Evolutionary conservation across 148 eudicot species (phyloP).

Genomic region (Rhododendron ovatum): DNA sequence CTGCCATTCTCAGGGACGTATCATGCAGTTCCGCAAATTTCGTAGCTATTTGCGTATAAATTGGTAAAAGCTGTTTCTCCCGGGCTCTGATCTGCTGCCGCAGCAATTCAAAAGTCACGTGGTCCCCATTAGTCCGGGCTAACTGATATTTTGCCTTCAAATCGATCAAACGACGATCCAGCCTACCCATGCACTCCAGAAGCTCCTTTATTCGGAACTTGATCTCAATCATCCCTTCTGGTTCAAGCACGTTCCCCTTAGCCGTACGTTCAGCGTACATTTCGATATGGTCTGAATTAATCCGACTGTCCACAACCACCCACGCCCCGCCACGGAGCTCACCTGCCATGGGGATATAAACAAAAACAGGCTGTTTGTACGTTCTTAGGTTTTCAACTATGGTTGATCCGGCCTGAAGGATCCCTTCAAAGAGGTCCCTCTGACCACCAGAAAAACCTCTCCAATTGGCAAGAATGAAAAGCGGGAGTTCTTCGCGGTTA

Average conservation of each 20-base stretch:
- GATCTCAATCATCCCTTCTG: constrained; percentile 95
- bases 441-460: constrained; percentile 99
- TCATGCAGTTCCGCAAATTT: constrained; percentile 95
- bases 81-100: constrained; percentile 67
- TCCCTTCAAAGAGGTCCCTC: constrained; percentile 96
- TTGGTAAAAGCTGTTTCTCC: constrained; percentile 81
- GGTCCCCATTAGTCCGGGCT: constrained; percentile 35
- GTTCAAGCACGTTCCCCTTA: constrained; percentile 94
- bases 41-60: constrained; percentile 93
- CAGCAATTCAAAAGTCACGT: constrained; percentile 35
- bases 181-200: constrained; percentile 85
- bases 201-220: constrained; percentile 77
- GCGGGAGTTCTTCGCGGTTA: constrained; percentile 89
- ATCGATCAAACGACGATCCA: constrained; percentile 57
- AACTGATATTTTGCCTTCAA: constrained; percentile 63
- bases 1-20: constrained; percentile 88
- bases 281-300: constrained; percentile 86
- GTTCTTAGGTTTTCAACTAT: constrained; percentile 96
- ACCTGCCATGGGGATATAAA: constrained; percentile 88
- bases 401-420: constrained; percentile 95
- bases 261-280: constrained; percentile 96
- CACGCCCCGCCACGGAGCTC: constrained; percentile 99
- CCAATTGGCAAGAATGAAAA: constrained; percentile 97
- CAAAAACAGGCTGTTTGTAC: constrained; percentile 82
- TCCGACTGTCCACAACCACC: constrained; percentile 95